Evolutionary conservation across 192 early-diverging fungal species (phyloP).

Genomic region (Linderina pennispora): DNA sequence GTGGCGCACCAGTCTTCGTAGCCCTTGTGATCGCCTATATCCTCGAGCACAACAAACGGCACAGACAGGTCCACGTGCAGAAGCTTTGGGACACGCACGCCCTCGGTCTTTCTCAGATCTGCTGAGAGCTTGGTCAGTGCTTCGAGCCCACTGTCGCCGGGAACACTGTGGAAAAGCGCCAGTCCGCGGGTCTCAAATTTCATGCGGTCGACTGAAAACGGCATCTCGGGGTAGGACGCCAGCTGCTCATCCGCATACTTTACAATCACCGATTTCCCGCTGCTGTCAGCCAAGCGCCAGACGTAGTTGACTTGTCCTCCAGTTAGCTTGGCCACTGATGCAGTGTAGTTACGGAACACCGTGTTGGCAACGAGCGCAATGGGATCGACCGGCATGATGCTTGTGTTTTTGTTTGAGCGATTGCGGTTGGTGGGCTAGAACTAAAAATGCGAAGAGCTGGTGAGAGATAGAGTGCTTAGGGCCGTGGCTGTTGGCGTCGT

Average conservation of each 20-base stretch:
- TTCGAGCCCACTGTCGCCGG: neutral
- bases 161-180: conserved; percentile 8
- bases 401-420: too few relatives aligned
- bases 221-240: neutral
- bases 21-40: conserved; percentile 7
- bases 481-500: too few relatives aligned
- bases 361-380: conserved; percentile 13
- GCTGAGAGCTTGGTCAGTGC: neutral
- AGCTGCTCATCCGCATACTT: conserved; percentile 20
- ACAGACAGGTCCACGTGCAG: conserved; percentile 9
- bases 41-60: conserved; percentile 25
- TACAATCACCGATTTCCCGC: conserved; percentile 8
- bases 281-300: conserved; percentile 8
- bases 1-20: conserved; percentile 12
- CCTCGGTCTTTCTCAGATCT: neutral
- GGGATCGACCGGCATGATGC: neutral
- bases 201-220: conserved; percentile 23
- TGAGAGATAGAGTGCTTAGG: too few relatives aligned
- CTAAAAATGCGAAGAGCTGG: too few relatives aligned
- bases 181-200: conserved; percentile 26
- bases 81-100: conserved; percentile 13
- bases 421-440: too few relatives aligned
- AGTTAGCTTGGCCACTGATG: conserved; percentile 12
- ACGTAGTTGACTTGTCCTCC: conserved; percentile 32
- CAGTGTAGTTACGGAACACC: conserved; percentile 9